Base-by-base conservation (phyloP, 2,329 filamentous ascomycete species). In the Magnaporthiopsis rhizophila region DNA sequence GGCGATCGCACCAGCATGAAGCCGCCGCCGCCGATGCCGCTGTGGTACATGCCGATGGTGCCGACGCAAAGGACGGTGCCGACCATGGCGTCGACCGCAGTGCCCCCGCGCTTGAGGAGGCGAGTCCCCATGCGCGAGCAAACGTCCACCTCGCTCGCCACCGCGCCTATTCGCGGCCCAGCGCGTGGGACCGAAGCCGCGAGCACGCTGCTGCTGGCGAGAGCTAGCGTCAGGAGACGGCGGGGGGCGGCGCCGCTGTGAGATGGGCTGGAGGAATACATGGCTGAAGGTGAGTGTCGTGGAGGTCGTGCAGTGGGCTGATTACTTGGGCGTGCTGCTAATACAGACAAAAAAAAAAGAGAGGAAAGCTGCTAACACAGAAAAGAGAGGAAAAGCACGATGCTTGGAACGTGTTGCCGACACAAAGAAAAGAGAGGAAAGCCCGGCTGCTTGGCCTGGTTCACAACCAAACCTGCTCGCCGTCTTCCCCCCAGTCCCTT, bases 1-100 rank as follows among this genome's bases (percentile, higher is more conserved):
- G 82, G 75, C 2, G 80, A 77, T 66, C 88, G 82, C n/a, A 93
- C 81, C 2, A 92, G 79, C 82, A 90, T 85, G 74, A 95, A 95
- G 1, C 91, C 91, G 18, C 91, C 91, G 3, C 91, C 91, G 7
- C 89, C 89, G 65, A 94, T 85, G 5, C 90, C 90, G 68, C 76
- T 79, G 70, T 89, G 87, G 67, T 89, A 87, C 85, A 88, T 88
- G 59, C 78, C 84, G 53, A 86, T 77, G 2, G 84, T 82, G 3
- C 87, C 87, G 8, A 89, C 80, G 65, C 87, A 90, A 62, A 89
- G 79, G 28, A 84, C 81, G 0, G 87, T 88, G 13, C 83, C 86
- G 32, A 89, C 83, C 65, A 88, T 74, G 6, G 86, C 85, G 75
- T 90, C 87, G 9, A 85, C 86, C 9, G 87, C 87, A 74, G 87